phyloP scores from a whole-genome alignment of 805 yeast species.

The Monosporozyma yasuniensis region DNA sequence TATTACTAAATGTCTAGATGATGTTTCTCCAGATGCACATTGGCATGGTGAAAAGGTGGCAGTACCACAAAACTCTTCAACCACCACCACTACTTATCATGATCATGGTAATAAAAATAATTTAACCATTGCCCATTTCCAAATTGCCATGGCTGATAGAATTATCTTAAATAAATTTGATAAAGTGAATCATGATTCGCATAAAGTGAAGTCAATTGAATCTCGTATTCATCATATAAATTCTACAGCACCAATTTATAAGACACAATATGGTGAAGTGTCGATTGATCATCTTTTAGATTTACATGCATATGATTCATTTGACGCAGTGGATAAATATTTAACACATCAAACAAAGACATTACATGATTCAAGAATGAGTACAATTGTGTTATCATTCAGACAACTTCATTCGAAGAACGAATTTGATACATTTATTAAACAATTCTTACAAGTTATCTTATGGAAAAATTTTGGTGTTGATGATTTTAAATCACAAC shows the following conservation, averaged over 20 bases:
- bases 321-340: constrained; percentile 3
- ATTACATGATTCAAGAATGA: constrained; percentile 44
- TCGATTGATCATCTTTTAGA: constrained; percentile 58
- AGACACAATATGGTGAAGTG: constrained; percentile 69
- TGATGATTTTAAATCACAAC: constrained; percentile 13
- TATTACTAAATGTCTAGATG: constrained; percentile 57
- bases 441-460: constrained; percentile 51
- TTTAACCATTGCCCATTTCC: constrained; percentile 77
- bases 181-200: constrained; percentile 25
- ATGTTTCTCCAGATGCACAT: constrained; percentile 51
- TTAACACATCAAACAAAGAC: constrained; percentile 12
- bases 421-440: constrained; percentile 42
- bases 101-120: constrained; percentile 19
- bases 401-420: constrained; percentile 29
- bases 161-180: constrained; percentile 76
- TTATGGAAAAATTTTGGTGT: constrained; percentile 59
- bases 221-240: constrained; percentile 45
- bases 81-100: neutral
- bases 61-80: neutral
- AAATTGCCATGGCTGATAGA: constrained; percentile 83
- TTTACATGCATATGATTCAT: constrained; percentile 63
- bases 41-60: constrained; percentile 44
- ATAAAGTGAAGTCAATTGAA: constrained; percentile 15
- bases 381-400: constrained; percentile 45
- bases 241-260: constrained; percentile 53